These are phyloP conservation scores for Arthrinium puccinioides DNA, from an alignment of 2,329 filamentous ascomycete species.

Conservation along the genomic window DNA sequence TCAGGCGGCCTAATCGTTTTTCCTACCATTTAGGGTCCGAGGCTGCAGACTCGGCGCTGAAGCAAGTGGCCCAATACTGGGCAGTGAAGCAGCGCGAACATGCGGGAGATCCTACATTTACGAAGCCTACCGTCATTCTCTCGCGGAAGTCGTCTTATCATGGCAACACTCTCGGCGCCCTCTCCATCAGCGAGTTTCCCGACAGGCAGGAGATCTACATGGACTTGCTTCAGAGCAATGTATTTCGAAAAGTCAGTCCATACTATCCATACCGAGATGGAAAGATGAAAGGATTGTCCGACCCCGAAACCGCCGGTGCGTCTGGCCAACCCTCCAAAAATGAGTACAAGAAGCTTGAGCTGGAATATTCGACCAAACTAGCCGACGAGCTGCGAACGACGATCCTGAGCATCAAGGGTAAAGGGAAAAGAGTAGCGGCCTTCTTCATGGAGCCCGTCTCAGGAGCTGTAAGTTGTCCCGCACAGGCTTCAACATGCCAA, in stretches of 20 bases:
- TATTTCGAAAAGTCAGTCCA: background rate
- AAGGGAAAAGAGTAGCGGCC: background rate
- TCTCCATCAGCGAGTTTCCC: background rate
- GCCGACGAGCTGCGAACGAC: background rate
- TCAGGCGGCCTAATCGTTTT: no score
- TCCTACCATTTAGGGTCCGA: background rate
- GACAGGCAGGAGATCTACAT: background rate
- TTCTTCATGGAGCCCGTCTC: background rate
- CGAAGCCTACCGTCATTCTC: background rate
- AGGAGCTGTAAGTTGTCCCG: background rate
- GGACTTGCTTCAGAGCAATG: background rate
- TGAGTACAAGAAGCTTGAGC: background rate
- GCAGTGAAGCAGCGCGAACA: background rate
- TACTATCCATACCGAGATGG: background rate
- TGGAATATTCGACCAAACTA: no score
- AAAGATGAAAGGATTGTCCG: background rate
- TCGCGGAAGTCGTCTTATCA: background rate
- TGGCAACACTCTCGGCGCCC: background rate
- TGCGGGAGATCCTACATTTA: background rate
- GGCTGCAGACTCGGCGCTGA: background rate
- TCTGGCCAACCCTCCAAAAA: background rate
- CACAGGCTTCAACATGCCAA: no score
- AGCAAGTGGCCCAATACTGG: background rate
- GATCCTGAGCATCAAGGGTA: background rate
- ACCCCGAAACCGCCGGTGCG: no score